phyloP scores from a whole-genome alignment of 371 early-diverging fungal genomes.

The Gilbertella persicaria region DNA sequence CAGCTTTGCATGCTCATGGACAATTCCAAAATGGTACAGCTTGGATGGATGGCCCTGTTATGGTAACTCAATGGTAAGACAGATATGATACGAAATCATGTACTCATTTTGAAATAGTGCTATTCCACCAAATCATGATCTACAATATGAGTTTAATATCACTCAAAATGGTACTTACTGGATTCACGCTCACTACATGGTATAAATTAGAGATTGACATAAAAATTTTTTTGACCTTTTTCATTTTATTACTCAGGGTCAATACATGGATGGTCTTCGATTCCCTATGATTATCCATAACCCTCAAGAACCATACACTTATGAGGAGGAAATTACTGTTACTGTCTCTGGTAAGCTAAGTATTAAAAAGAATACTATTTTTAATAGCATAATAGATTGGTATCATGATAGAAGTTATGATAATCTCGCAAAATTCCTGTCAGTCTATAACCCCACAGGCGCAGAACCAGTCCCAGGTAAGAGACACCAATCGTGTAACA shows the following conservation, averaged over 20 bases:
- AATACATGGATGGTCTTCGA: conserved; percentile 82
- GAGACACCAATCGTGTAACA: no score
- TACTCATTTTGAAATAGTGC: conserved; percentile 27
- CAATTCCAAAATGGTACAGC: conserved; percentile 57
- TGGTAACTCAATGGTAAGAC: conserved; percentile 63
- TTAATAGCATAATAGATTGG: conserved; percentile 61
- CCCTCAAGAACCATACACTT: conserved; percentile 51
- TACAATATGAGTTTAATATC: conserved; percentile 62
- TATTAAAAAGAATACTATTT: not conserved
- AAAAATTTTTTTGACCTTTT: no score
- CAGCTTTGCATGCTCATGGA: conserved; percentile 73
- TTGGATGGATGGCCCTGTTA: conserved; percentile 65
- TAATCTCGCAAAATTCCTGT: conserved; percentile 45
- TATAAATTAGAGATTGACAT: conserved; percentile 70
- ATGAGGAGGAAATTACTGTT: conserved; percentile 68
- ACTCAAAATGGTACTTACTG: conserved; percentile 33
- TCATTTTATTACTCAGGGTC: no score
- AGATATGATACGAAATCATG: conserved; percentile 49
- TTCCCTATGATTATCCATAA: conserved; percentile 71
- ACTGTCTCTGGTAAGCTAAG: conserved; percentile 39
- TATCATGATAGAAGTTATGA: conserved; percentile 50
- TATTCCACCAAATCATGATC: conserved; percentile 40
- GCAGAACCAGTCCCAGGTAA: conserved; percentile 60
- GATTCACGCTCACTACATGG: conserved; percentile 36
- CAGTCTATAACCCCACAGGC: conserved; percentile 55